Evolutionary conservation across 176 grass and related monocot species (phyloP), one percentile per base, ranked within the genome.

Genomic region (Carex myosuroides): DNA sequence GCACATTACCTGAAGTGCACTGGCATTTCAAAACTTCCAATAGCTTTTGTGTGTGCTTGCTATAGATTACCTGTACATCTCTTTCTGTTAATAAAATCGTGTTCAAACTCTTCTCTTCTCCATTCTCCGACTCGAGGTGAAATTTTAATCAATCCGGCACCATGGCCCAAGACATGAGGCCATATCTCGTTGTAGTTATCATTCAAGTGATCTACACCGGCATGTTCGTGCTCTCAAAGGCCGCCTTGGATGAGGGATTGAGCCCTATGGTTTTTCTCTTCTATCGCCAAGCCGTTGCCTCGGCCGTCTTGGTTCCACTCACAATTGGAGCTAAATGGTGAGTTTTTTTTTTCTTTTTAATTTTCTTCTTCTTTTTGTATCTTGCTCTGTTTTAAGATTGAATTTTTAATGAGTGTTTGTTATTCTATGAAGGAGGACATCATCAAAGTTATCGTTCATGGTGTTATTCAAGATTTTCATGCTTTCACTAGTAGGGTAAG

Each of bases 251-350:
- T 72, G 39, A 57, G 7, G 92, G 88, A 9, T 50, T 92, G 63
- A 97, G 61, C 89, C 91, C 94, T 59, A 87, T 83, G 41, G 92
- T 97, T 18, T 94, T 97, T 87, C 82, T 97, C 87, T 92, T 97
- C 85, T 97, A 97, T 70, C 90, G 94, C 8, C 94, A 97, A 87
- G 92, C 89, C 0, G 70, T 71, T 14, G 94, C 90, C 35, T 70
- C 88, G 13, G 32, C 89, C 3, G 57, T 94, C 2, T 48, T 94
- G 65, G 80, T 90, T 32, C 94, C 94, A 1, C 18, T 94, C 0
- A 80, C 90, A 55, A 58, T 97, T 60, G 12, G 86, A 37, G 20
- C 80, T 16, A 85, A 89, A 70, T 85, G 87, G 87, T 85, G 68
- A 46, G 33, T 42, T 77, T 13, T 32, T 33, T 13, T 52, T 13